These are phyloP conservation scores for Chlorella sp. DNA, from an alignment of 139 green algal species.

Conservation along the genomic window DNA sequence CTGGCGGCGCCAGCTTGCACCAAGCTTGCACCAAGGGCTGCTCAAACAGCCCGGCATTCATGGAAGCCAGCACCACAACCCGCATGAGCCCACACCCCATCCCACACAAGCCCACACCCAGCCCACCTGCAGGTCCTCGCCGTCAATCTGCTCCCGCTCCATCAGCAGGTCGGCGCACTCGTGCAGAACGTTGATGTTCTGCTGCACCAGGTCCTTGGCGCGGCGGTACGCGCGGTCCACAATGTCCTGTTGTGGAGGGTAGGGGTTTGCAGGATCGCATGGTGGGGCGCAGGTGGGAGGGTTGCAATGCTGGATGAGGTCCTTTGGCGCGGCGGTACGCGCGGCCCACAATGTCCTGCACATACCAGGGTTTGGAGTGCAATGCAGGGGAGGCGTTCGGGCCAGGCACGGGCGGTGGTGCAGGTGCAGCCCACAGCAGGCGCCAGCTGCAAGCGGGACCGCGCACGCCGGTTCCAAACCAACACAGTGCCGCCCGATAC, in stretches of 20 bases:
- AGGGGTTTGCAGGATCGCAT: background rate
- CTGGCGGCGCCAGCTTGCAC: too few species aligned
- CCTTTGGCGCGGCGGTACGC: slow-evolving; percentile 98
- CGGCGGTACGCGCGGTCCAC: slow-evolving; percentile 95
- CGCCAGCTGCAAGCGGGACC: too few species aligned
- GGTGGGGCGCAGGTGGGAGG: background rate
- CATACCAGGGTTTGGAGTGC: too few species aligned
- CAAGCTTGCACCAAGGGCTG: too few species aligned
- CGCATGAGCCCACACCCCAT: too few species aligned
- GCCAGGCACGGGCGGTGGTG: too few species aligned
- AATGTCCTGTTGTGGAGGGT: slow-evolving; percentile 70
- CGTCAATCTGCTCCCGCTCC: slow-evolving; percentile 99
- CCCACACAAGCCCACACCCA: background rate
- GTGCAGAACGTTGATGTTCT: slow-evolving; percentile 96
- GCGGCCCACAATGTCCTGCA: slow-evolving; percentile 89
- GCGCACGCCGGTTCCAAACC: too few species aligned
- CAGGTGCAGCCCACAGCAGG: too few species aligned
- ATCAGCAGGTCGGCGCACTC: slow-evolving; percentile 88
- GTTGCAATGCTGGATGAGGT: slow-evolving; percentile 58
- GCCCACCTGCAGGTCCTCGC: slow-evolving; percentile 86
- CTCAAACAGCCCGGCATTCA: background rate
- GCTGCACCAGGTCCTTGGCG: slow-evolving; percentile 94
- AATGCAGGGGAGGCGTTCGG: too few species aligned
- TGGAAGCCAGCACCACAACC: too few species aligned
- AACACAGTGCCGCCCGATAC: too few species aligned